Evolutionary conservation across 2,329 filamentous ascomycete species (phyloP), one percentile per base, ranked within the genome.

Genomic region (Penicillium sp.): DNA sequence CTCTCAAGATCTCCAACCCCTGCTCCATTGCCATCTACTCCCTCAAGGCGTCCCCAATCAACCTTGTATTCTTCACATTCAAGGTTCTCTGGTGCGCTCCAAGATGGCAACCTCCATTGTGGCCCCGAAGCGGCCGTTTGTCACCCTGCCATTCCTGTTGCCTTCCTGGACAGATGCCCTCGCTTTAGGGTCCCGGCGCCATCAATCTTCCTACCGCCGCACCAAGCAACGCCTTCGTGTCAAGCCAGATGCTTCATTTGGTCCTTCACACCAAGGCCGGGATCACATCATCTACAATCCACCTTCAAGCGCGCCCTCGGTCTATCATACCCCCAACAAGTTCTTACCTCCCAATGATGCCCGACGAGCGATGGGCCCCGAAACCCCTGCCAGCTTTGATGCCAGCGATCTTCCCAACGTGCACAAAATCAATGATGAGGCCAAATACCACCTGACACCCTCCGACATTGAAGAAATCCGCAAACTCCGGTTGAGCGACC

Each of bases 211-310:
- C 54, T 79, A 81, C 62, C 75, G 80, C 50, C 78, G 81, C 51
- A 77, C 78, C 56, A 81, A 81, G 65, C 78, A 81, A 64, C 74
- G 75, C 26, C 75, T 83, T 51, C 79, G 80, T 44, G 73, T 82
- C 52, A 81, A 79, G 64, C 80, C 81, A n/a, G 80, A 82, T 69
- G 73, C 76, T 13, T 80, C 79, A n/a, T 82, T 82, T 64, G 73
- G 73, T 16, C 62, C 65, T 10, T 71, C 78, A 6, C 67, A 70
- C 50, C 71, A 75, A 58, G 60, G 66, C 21, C 74, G 76, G 58
- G 80, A 84, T 56, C 81, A 84, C 66, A 85, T 87, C 68, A 80
- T 89, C 69, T 85, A 85, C 79, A 89, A 89, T 64, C 87, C 87
- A 35, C 87, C 87, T 1, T 84, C 85, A 7, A 83, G 84, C 27